These are phyloP conservation scores for Candida railenensis DNA, from an alignment of 805 yeast species.

Conservation along the genomic window DNA sequence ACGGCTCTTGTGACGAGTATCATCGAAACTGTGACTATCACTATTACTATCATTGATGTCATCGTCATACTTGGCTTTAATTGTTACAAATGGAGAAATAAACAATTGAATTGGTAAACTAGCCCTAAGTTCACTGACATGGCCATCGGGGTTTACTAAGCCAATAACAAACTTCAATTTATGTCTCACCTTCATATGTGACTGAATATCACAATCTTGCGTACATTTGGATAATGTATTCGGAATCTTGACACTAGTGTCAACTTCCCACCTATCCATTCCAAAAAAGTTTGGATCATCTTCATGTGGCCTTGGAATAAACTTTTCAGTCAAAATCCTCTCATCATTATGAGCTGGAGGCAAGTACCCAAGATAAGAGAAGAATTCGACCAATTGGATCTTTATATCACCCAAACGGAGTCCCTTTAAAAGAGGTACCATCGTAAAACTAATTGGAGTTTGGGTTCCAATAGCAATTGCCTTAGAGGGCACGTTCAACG, in stretches of 20 bases:
- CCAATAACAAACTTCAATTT: constrained; percentile 80
- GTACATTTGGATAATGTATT: constrained; percentile 71
- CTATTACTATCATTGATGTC: constrained; percentile 5
- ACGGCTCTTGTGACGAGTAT: neutral
- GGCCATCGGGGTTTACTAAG: constrained; percentile 85
- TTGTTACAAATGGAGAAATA: constrained; percentile 77
- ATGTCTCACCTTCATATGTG: constrained; percentile 80
- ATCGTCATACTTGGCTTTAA: constrained; percentile 47
- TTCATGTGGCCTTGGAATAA: constrained; percentile 40
- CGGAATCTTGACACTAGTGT: constrained; percentile 63
- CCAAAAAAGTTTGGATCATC: constrained; percentile 42
- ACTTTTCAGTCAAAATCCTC: constrained; percentile 52
- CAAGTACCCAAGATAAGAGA: constrained; percentile 55
- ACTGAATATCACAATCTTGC: constrained; percentile 78
- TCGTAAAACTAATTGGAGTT: constrained; percentile 62
- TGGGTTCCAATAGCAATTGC: constrained; percentile 89
- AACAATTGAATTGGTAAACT: constrained; percentile 78
- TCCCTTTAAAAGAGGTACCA: constrained; percentile 83
- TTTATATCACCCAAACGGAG: constrained; percentile 72
- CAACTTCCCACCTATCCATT: constrained; percentile 70
- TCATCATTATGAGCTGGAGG: constrained; percentile 65
- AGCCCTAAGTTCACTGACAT: constrained; percentile 87
- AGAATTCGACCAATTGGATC: constrained; percentile 66
- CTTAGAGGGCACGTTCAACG: constrained; percentile 80
- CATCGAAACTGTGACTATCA: neutral